These are phyloP conservation scores for Furcasterigmium furcatum DNA, from an alignment of 2,329 filamentous ascomycete genomes.

Conservation along the genomic window DNA sequence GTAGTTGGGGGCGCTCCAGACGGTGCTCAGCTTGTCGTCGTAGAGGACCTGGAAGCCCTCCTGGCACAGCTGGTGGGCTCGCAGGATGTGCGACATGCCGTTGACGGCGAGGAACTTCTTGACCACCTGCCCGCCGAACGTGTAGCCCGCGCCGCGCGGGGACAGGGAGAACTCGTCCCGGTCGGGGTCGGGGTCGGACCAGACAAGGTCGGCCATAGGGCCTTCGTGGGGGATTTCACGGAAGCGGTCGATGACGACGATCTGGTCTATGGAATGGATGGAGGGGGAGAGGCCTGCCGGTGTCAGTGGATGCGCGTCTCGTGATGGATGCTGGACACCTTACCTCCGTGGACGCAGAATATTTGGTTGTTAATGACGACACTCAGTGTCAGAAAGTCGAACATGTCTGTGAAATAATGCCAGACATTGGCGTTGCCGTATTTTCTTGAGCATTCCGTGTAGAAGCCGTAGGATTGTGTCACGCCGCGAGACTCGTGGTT, in stretches of 20 bases:
- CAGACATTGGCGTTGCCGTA: constrained; percentile 98
- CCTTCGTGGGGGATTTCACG: constrained; percentile 98
- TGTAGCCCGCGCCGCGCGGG: constrained; percentile 91
- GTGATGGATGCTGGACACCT: constrained; percentile 14
- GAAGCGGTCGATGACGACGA: constrained; percentile 99
- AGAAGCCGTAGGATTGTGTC: constrained; percentile 98
- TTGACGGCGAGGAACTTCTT: constrained; percentile 98
- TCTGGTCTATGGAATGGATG: constrained; percentile 98
- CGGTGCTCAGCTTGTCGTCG: constrained; percentile 89
- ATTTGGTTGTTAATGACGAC: constrained; percentile 99
- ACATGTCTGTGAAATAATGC: constrained; percentile 99
- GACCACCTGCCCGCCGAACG: constrained; percentile 95
- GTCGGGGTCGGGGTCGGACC: constrained; percentile 97
- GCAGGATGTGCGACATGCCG: constrained; percentile 94
- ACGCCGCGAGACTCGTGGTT: constrained; percentile 98
- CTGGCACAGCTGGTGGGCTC: constrained; percentile 97
- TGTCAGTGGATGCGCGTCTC: not conserved
- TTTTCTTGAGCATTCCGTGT: constrained; percentile 96
- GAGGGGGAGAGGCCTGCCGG: constrained; percentile 70
- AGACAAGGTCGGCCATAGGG: constrained; percentile 98
- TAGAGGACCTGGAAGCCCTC: constrained; percentile 97
- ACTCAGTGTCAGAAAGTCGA: constrained; percentile 93
- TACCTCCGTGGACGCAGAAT: constrained; percentile 93
- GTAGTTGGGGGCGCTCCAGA: constrained; percentile 97
- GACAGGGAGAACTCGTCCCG: constrained; percentile 95